Evolutionary conservation across 2,329 filamentous ascomycete genomes (phyloP).

Genomic region (Gliomastix tumulicola): DNA sequence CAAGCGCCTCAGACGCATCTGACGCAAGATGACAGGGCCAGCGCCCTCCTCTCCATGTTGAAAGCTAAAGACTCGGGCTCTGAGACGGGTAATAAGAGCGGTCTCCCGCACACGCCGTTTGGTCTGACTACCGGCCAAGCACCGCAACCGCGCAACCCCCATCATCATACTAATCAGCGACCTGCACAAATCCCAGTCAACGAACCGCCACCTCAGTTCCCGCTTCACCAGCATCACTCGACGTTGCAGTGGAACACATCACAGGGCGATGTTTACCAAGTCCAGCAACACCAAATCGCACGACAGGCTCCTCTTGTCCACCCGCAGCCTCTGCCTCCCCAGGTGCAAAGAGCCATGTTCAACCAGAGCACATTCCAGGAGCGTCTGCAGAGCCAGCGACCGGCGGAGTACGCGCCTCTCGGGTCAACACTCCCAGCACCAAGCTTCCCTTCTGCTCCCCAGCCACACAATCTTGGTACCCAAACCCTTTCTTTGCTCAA

Average conservation of each 20-base stretch:
- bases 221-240: slow-evolving; percentile 11
- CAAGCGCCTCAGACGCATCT: no score
- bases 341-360: slow-evolving; percentile 47
- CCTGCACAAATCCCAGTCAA: slow-evolving; percentile 23
- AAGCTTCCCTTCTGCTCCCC: no score
- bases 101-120: slow-evolving; percentile 41
- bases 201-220: slow-evolving; percentile 23
- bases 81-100: slow-evolving; percentile 8
- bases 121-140: slow-evolving; percentile 44
- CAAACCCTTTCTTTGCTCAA: slow-evolving; percentile 36
- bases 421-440: no score
- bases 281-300: slow-evolving; percentile 6
- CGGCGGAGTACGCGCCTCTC: no score
- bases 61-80: slow-evolving; percentile 23
- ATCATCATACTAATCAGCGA: slow-evolving; percentile 43
- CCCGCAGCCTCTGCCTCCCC: slow-evolving; percentile 46
- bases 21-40: slow-evolving; percentile 43
- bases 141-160: slow-evolving; percentile 48
- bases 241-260: neutral
- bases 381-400: no score
- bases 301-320: slow-evolving; percentile 19
- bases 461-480: slow-evolving; percentile 25
- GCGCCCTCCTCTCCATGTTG: slow-evolving; percentile 45
- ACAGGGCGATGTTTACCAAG: slow-evolving; percentile 1
- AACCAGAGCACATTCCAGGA: slow-evolving; percentile 25